A percentile compares a stretch with the other conserved stretches of the same genome.
Conservation (phyloP, 352 stramenopile species). For the Aphanomyces invadans region DNA sequence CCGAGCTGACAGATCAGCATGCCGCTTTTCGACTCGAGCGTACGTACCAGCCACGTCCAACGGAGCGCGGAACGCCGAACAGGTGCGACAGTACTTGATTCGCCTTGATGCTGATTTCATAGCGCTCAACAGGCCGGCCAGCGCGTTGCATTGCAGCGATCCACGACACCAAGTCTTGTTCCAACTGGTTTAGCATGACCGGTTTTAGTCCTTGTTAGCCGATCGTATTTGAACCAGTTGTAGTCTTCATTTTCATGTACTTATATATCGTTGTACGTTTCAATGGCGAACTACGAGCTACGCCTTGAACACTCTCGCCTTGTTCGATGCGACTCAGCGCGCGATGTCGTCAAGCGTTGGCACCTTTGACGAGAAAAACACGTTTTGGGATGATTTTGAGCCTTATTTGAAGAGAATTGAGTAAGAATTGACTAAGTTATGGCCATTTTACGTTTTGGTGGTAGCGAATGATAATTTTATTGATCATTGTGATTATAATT, state of each 20-base stretch:
- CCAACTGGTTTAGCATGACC: not conserved
- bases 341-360: not conserved
- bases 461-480: not conserved
- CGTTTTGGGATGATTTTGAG: not conserved
- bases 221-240: not conserved
- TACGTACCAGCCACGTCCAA: not conserved
- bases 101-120: not conserved
- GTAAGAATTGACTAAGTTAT: not conserved
- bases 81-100: not conserved
- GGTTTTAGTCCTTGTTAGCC: not conserved
- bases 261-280: not conserved
- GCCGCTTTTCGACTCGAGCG: not conserved
- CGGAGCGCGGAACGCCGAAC: not conserved
- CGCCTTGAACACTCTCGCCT: not conserved
- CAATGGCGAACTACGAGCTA: not conserved
- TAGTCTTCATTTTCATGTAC: not conserved
- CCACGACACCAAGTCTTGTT: not conserved
- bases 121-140: not conserved
- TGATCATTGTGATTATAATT: not conserved
- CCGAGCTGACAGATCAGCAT: not conserved
- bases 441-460: not conserved
- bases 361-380: not conserved
- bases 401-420: not conserved
- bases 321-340: not conserved
- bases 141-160: not conserved